Evolutionary conservation across 176 grass and related monocot genomes (phyloP).

Genomic region (Eleusine coracana): DNA sequence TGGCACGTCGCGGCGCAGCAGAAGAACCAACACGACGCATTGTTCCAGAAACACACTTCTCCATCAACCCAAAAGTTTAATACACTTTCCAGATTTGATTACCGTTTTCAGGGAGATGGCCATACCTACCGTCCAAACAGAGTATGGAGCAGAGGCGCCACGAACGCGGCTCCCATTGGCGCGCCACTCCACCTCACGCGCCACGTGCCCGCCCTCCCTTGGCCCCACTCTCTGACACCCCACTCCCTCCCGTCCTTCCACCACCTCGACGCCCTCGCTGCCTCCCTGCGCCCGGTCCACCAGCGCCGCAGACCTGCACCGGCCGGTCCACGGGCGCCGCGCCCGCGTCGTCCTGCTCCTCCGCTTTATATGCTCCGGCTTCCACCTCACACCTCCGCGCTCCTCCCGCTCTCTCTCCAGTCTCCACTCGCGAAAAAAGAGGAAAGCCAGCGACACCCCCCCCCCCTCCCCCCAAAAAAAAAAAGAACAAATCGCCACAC

Average conservation of each 20-base stretch:
- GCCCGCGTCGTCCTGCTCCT: neutral
- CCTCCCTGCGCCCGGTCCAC: neutral
- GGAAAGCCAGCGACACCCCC: too few species aligned
- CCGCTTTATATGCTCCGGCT: neutral
- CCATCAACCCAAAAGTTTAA: neutral
- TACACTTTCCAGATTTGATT: neutral
- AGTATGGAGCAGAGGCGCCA: neutral
- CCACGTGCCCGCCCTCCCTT: neutral
- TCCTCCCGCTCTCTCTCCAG: neutral
- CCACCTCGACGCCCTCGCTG: neutral
- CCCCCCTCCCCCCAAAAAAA: too few species aligned
- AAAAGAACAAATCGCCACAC: neutral
- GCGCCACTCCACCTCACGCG: neutral
- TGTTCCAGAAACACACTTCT: neutral
- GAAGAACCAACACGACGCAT: too few species aligned
- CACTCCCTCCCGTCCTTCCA: neutral
- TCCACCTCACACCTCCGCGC: neutral
- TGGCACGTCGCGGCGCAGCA: neutral
- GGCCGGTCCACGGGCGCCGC: neutral
- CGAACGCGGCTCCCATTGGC: conserved; percentile 16
- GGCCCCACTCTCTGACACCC: neutral
- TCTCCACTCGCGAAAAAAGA: too few species aligned
- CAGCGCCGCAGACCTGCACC: neutral
- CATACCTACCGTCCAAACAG: neutral
- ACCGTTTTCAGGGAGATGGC: neutral